Percentiles rank a stretch among this genome's conserved stretches.
Evolutionary conservation across 768 basidiomycete species (phyloP).

Genomic region (Suillus spraguei): DNA sequence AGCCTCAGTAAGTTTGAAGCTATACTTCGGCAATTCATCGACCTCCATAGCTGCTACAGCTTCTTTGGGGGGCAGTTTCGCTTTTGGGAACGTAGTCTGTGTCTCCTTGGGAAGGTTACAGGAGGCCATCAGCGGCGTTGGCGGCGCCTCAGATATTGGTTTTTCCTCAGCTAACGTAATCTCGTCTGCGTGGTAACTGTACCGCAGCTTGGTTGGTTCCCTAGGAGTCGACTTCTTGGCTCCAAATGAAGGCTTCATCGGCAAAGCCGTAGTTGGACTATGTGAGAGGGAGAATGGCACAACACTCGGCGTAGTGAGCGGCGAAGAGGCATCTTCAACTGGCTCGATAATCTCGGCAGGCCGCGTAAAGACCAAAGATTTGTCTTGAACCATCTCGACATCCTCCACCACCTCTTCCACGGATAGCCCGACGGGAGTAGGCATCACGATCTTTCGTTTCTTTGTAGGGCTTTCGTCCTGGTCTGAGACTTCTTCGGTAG

Average conservation of each 20-base stretch:
- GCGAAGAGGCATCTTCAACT: slow-evolving; percentile 24
- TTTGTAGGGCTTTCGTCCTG: slow-evolving; percentile 45
- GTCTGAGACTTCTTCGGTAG: slow-evolving; percentile 42
- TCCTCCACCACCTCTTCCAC: slow-evolving; percentile 33
- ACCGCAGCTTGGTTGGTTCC: slow-evolving; percentile 79
- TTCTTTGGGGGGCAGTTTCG: slow-evolving; percentile 30
- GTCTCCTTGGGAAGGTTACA: slow-evolving; percentile 32
- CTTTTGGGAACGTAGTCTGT: slow-evolving; percentile 16
- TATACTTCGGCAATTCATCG: slow-evolving; percentile 38
- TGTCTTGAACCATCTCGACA: slow-evolving; percentile 30
- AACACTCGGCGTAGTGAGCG: slow-evolving; percentile 19
- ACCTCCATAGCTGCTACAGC: slow-evolving; percentile 31
- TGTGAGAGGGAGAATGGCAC: slow-evolving; percentile 22
- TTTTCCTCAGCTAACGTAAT: slow-evolving; percentile 25
- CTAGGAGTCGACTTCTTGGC: slow-evolving; percentile 62
- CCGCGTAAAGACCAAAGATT: slow-evolving; percentile 23
- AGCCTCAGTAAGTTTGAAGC: slow-evolving; percentile 24
- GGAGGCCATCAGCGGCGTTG: slow-evolving; percentile 18
- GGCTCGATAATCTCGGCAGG: slow-evolving; percentile 47
- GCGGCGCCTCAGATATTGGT: slow-evolving; percentile 5
- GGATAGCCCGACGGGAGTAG: background rate
- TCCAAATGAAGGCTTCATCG: slow-evolving; percentile 24
- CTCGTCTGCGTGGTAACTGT: slow-evolving; percentile 65
- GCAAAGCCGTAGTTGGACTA: slow-evolving; percentile 15
- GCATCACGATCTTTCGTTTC: slow-evolving; percentile 45